Conservation (phyloP, 1,139 yeast species). For the Arxiozyma telluris region DNA sequence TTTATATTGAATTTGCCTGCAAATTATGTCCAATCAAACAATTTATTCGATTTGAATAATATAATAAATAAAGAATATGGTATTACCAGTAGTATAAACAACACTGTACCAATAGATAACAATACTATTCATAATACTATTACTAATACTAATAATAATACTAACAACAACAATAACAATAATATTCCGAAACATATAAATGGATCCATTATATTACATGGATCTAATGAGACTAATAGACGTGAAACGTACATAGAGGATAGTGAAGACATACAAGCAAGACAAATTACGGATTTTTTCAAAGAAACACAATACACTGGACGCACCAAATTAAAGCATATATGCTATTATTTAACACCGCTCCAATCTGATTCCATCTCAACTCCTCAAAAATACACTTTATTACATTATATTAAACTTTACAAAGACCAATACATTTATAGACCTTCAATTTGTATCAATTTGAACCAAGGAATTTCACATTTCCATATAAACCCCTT, state of each 20-base stretch:
- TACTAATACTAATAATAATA: too few species aligned
- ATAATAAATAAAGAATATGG: background rate
- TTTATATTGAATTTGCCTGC: conserved; percentile 22
- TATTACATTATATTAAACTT: background rate
- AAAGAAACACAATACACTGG: conserved; percentile 14
- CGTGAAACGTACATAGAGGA: background rate
- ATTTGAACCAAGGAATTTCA: conserved; percentile 17
- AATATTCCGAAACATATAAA: too few species aligned
- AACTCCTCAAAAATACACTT: background rate
- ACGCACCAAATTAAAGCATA: conserved; percentile 14
- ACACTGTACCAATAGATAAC: too few species aligned
- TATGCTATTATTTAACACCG: conserved; percentile 17
- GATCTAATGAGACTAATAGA: background rate
- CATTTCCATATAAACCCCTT: conserved; percentile 23
- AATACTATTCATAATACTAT: too few species aligned
- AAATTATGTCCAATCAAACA: conserved; percentile 18
- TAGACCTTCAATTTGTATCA: conserved; percentile 19
- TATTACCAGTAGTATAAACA: background rate
- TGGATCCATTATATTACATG: background rate
- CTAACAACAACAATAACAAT: too few species aligned
- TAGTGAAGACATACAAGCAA: background rate
- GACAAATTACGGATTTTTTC: conserved; percentile 15
- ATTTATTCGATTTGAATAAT: conserved; percentile 1
- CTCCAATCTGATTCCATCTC: background rate
- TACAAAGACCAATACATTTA: conserved; percentile 8